Evolutionary conservation across 192 early-diverging fungal genomes (phyloP), one percentile per base, ranked within the genome.

Genomic region (Backusella liffmaniae): DNA sequence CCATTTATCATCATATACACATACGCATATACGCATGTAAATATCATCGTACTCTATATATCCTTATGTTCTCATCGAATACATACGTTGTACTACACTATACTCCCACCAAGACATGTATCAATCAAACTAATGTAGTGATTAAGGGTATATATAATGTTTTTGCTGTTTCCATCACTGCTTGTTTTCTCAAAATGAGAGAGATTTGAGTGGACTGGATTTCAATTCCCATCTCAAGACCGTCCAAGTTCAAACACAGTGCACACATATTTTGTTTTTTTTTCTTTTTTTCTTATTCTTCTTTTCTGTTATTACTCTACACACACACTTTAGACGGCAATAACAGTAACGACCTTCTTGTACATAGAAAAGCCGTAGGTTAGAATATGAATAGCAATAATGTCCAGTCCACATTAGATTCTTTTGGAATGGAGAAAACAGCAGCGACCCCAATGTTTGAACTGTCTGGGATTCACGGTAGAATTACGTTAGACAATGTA

Each of bases 401-500:
- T 62, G 56, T 62, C 56, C 56, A 62, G 56, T 62, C 56, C 56
- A 62, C 56, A 62, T 62, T 62, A 62, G 56, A 62, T 62, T 62
- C 56, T 62, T 62, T 62, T 62, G 56, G 56, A 62, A 62, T 62
- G 56, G 56, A 62, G 56, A 70, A 70, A 53, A 44, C 75, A 56
- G 67, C 68, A 67, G 7, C 23, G 41, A 62, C 79, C 65, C 71
- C 85, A 30, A 79, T 89, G 21, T 88, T 91, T 67, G 84, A 87
- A 62, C 77, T 90, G 26, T 72, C 86, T 75, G 84, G 85, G 76
- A 77, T 94, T 23, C 84, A 84, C 53, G 84, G 82, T 29, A 83
- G 89, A 68, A 75, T 95, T 21, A 84, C 86, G 5, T 72, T 95
- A 8, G 95, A 96, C 41, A 90, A 92, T 78, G 94, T 96, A 23